A percentile compares a stretch with the other conserved stretches of the same genome.
Conservation (phyloP, 805 yeast species). For the Starmerella apis region DNA sequence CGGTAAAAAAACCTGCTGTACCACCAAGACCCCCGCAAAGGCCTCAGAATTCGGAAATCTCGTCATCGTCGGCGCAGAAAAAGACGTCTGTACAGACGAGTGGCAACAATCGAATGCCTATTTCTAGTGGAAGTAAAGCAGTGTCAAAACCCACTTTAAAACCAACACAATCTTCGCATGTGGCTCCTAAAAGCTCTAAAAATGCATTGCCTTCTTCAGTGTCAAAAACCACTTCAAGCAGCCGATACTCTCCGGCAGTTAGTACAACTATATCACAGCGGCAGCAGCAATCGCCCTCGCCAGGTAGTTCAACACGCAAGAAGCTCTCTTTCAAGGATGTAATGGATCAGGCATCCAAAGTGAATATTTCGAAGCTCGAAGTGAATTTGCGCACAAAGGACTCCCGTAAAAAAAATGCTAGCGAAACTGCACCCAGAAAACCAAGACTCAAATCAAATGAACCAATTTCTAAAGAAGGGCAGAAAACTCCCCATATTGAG, state of each 20-base stretch:
- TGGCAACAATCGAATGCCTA: too few species aligned
- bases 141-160: too few species aligned
- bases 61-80: too few species aligned
- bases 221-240: background rate
- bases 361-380: conserved; percentile 43
- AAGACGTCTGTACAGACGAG: too few species aligned
- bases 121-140: too few species aligned
- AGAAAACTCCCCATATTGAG: background rate
- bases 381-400: conserved; percentile 33
- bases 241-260: background rate
- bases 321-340: conserved; percentile 54
- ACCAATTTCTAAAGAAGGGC: background rate
- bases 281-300: background rate
- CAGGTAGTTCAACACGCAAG: conserved; percentile 15
- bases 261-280: too few species aligned
- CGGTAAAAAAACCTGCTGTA: background rate
- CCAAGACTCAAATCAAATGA: background rate
- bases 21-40: too few species aligned
- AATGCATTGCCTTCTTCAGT: background rate
- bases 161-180: too few species aligned
- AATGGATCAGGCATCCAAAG: conserved; percentile 55
- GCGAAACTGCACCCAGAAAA: background rate
- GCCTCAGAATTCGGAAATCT: too few species aligned
- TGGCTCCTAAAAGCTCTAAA: background rate
- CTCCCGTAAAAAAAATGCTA: background rate